Percentiles rank a stretch among this genome's conserved stretches.
Evolutionary conservation across 179 eudicot genomes (phyloP).

Genomic region (Beta corolliflora): DNA sequence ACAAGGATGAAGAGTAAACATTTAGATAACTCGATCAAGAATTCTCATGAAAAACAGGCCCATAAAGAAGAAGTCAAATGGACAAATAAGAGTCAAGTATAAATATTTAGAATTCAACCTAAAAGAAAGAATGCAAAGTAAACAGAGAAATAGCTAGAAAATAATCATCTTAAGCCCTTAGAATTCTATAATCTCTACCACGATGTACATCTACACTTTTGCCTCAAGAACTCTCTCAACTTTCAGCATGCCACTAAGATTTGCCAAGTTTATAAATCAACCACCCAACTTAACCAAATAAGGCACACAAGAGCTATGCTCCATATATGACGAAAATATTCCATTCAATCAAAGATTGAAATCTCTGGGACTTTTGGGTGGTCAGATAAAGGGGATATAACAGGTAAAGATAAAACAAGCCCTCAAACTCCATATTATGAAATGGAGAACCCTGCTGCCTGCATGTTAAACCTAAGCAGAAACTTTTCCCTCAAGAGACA

Average conservation of each 20-base stretch:
- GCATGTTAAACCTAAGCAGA: background rate
- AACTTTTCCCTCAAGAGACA: background rate
- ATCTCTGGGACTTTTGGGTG: background rate
- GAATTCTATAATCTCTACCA: background rate
- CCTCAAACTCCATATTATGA: background rate
- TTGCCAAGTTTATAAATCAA: background rate
- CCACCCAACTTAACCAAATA: background rate
- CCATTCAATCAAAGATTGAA: background rate
- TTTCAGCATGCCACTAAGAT: background rate
- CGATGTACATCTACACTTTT: background rate
- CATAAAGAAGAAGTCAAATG: background rate
- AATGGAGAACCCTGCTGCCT: background rate
- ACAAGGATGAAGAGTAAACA: background rate
- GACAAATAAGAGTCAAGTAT: background rate
- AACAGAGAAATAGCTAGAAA: no score
- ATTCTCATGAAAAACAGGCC: background rate
- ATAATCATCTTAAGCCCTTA: background rate
- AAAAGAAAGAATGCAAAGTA: constrained; percentile 1
- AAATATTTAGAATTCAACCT: background rate
- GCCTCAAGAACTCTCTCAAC: background rate
- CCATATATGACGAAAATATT: background rate
- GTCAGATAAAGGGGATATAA: background rate
- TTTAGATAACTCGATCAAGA: background rate
- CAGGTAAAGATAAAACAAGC: background rate
- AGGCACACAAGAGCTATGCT: background rate